Percentiles rank a stretch among this genome's conserved stretches.
Evolutionary conservation across 2,329 filamentous ascomycete species (phyloP).

Genomic region (Teratosphaeria gauchensis): DNA sequence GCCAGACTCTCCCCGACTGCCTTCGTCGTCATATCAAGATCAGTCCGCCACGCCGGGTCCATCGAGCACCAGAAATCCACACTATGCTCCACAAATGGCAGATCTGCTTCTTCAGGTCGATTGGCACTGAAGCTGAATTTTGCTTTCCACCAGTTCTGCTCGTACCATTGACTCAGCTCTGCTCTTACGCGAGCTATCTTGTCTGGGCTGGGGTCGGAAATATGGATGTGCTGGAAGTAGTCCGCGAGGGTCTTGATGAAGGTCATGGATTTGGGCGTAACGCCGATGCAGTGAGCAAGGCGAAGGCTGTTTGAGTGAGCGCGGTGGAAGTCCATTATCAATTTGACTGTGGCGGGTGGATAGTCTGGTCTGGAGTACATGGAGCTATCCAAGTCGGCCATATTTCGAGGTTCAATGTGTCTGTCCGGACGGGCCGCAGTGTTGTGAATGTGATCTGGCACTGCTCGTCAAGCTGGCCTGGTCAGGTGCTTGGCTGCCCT

Average conservation of each 20-base stretch:
- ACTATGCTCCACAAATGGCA: neutral
- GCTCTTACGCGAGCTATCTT: neutral
- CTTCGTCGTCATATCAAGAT: neutral
- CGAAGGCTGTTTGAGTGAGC: neutral
- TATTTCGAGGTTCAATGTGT: no score
- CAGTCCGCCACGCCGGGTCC: neutral
- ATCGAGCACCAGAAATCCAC: neutral
- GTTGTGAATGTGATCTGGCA: no score
- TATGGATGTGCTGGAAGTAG: neutral
- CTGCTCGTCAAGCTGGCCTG: no score
- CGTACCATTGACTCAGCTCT: neutral
- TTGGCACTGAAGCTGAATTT: neutral
- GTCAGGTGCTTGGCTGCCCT: no score
- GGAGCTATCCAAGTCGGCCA: no score
- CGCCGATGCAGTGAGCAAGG: neutral
- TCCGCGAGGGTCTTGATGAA: neutral
- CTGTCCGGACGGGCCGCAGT: no score
- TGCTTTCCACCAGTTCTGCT: neutral
- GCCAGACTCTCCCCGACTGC: neutral
- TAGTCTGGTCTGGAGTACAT: neutral
- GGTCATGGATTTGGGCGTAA: neutral
- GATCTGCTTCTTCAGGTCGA: neutral
- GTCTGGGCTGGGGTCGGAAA: neutral
- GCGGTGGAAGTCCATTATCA: neutral
- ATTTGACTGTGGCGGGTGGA: neutral